Evolutionary conservation across 2,329 filamentous ascomycete genomes (phyloP).

Genomic region (Aspergillus sp.): DNA sequence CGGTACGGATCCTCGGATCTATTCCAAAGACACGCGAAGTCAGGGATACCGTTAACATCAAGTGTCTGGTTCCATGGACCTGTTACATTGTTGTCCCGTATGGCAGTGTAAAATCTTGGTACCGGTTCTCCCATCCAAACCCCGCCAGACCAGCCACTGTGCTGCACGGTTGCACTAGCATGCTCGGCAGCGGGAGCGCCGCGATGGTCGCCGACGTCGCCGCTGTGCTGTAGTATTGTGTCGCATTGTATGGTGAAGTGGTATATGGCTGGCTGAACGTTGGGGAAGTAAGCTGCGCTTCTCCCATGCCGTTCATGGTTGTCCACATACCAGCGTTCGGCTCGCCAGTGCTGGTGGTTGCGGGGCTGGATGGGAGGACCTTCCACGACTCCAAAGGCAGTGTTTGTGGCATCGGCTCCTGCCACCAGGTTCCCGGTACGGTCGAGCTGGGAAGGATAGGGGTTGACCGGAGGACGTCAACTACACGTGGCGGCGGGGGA

Average conservation of each 20-base stretch:
- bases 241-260: conserved; percentile 62
- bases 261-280: conserved; percentile 78
- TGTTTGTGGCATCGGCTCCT: conserved; percentile 67
- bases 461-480: conserved; percentile 85
- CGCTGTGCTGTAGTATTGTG: conserved; percentile 76
- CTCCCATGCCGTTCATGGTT: conserved; percentile 68
- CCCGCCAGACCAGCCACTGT: conserved; percentile 72
- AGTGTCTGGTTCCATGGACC: conserved; percentile 35
- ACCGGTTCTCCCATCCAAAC: conserved; percentile 79
- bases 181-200: conserved; percentile 79
- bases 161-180: conserved; percentile 81
- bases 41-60: conserved; percentile 31
- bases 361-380: conserved; percentile 85
- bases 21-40: conserved; percentile 28
- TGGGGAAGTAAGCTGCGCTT: conserved; percentile 74
- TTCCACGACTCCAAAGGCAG: conserved; percentile 84
- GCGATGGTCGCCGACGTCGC: conserved; percentile 73
- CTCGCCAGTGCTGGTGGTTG: conserved; percentile 70
- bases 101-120: conserved; percentile 74
- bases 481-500: conserved; percentile 81
- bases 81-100: conserved; percentile 74
- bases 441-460: conserved; percentile 83
- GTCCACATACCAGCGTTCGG: conserved; percentile 76
- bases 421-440: conserved; percentile 76
- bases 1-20: conserved; percentile 24